Evolutionary conservation across 257 asterid genomes (phyloP), one percentile per base, ranked within the genome.

Genomic region (Nicotiana sylvestris): DNA sequence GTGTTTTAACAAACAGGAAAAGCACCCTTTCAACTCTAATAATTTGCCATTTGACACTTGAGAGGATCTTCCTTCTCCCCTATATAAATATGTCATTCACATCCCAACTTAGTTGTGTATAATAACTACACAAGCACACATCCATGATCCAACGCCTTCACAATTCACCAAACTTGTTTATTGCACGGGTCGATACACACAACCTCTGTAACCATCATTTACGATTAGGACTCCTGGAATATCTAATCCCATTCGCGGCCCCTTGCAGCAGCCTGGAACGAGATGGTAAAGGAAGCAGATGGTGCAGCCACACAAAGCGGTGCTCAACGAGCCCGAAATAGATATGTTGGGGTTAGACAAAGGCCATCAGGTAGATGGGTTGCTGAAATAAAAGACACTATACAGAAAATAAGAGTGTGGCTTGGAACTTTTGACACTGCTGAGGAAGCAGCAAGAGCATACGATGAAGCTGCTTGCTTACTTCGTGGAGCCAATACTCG

Each of bases 401-500:
- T 81, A 66, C 84, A 81, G 57, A 81, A 81, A 30, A 81, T 81
- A 67, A 81, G 84, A 51, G 80, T 81, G n/a, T 81, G 84, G 84
- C 78, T 81, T 4, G 84, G 84, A 6, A 81, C 84, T 37, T 81
- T 81, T 53, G 84, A 81, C 69, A 68, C 80, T n/a, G 81, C 85
- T 33, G 85, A 82, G 56, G 85, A 72, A 46, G 85, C 81, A 21
- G 85, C 84, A 25, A 39, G 81, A 62, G 84, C 85, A 12, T 82
- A 82, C 30, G 85, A 82, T 43, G 81, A 82, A 78, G 95, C 95
- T 0, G 98, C 97, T 21, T 94, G 95, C 78, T 84, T 93, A 84
- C 98, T 94, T 16, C 92, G 98, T 1, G 98, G 98, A 10, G 86
- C 95, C 8, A 94, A 92, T 65, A 94, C 98, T 10, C 84, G 97